Evolutionary conservation across 495 filamentous ascomycete genomes (phyloP), one percentile per base, ranked within the genome.

Genomic region (Thermothielavioides terrestris): DNA sequence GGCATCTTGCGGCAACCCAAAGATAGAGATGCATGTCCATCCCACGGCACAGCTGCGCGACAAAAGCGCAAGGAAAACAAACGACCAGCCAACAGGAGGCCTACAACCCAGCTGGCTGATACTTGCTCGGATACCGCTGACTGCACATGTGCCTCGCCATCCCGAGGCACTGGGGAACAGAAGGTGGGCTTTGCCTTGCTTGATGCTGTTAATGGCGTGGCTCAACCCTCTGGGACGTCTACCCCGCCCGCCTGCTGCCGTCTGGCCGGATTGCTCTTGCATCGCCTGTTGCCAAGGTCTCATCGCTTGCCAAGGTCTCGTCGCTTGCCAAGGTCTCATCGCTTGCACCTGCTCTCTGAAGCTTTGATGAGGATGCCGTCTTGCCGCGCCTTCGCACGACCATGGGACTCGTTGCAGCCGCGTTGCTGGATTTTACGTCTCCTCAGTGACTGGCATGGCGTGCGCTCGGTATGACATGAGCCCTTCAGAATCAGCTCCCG

Each of bases 141-240:
- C 4, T 42, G 38, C 41, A 37, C n/a, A 4, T 44, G 30, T 37
- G 5, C 40, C 31, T 28, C 30, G 11, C 6, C 20, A n/a, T 17
- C 8, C 25, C 12, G 39, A 1, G 22, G 10, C 12, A 20, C 12
- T 26, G n/a, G 11, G 15, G 30, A 27, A 22, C 30, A 12, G 12
- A 43, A 50, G 48, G 40, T 51, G 49, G 40, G 49, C 48, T 17
- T 26, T 51, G 39, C 15, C 39, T 51, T 30, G 40, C 15, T 51
- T 51, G 49, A 50, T 50, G 38, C 37, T n/a, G 14, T 26, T 51
- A 41, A 44, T 23, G 37, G 38, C 39, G 15, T 36, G 48, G 38
- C 31, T 36, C 39, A 44, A 38, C 23, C 32, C 4, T 28, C 2
- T 14, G 5, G 0, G 6, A 15, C 22, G 15, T 25, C 20, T 50